Conservation (phyloP, 345 rosid genomes). For the Arabis alpina region DNA sequence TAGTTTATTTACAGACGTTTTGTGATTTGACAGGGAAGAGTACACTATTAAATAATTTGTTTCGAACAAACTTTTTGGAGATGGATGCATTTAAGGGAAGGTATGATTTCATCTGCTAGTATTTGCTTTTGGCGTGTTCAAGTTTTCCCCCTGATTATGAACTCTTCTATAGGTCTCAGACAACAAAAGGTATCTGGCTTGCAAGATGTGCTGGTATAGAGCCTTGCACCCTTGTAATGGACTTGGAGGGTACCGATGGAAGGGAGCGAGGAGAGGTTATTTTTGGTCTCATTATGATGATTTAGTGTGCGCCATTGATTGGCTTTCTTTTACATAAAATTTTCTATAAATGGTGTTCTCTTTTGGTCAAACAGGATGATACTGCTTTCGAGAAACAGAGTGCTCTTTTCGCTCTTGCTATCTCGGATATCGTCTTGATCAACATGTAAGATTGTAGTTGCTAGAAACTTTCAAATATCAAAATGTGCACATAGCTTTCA, state of each 20-base stretch:
- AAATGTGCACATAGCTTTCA: background rate
- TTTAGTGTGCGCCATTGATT: background rate
- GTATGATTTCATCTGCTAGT: slow-evolving; percentile 45
- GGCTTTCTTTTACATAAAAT: background rate
- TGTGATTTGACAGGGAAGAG: slow-evolving; percentile 80
- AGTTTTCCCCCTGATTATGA: slow-evolving; percentile 17
- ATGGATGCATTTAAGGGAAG: slow-evolving; percentile 99
- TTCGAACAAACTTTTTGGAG: slow-evolving; percentile 83
- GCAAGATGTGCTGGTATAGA: slow-evolving; percentile 86
- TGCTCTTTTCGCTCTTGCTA: slow-evolving; percentile 95
- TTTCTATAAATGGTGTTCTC: slow-evolving; percentile 3
- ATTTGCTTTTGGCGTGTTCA: background rate
- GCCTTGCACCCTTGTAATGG: slow-evolving; percentile 95
- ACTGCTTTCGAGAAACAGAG: slow-evolving; percentile 99
- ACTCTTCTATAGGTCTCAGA: slow-evolving; percentile 69
- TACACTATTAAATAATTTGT: slow-evolving; percentile 81
- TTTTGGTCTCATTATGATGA: slow-evolving; percentile 5
- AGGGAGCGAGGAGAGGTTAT: slow-evolving; percentile 96
- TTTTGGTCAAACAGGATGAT: slow-evolving; percentile 64
- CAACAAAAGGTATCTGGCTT: slow-evolving; percentile 96
- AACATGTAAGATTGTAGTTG: slow-evolving; percentile 71
- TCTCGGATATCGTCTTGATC: slow-evolving; percentile 92
- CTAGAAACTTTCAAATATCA: slow-evolving; percentile 1
- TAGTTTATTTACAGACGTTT: slow-evolving; percentile 32
- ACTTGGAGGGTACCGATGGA: slow-evolving; percentile 98